Base-by-base conservation (phyloP, 257 asterid genomes). In the Ilex asprella region DNA sequence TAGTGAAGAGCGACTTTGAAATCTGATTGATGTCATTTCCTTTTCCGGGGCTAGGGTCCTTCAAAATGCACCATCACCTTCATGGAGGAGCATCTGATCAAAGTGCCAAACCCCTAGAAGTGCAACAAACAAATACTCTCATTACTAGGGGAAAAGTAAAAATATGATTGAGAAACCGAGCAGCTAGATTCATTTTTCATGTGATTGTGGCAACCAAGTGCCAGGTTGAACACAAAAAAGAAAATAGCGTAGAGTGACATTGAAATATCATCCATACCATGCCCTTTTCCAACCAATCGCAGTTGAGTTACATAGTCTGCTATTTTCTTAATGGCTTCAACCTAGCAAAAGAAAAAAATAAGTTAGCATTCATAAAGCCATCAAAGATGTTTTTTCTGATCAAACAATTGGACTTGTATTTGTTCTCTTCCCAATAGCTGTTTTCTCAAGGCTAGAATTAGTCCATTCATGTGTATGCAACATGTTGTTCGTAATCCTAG, bases 241-340 rank as follows among this genome's bases (percentile, higher is more conserved):
- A 3, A 3, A 8, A 8, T 35, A 21, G 41, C 8, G 41, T 35
- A 68, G 13, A 6, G 15, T 30, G 14, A 59, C 12, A 5, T 41
- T 12, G 31, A 61, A 39, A 30, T 14, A 3, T 0, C 46, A 46
- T 68, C 61, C 75, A 5, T 87, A 87, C 97, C 96, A 13, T 86
- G 94, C 67, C 95, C 98, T 74, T 86, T 88, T 46, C 98, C 98
- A 32, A 88, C 86, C 89, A 84, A 84, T 72, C 95, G 84, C 73
- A 91, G 55, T 57, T 91, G 96, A 69, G 94, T 73, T 39, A 88
- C 82, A 68, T 88, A 91, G 39, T 82, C 95, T 51, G 95, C 60
- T 16, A 84, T 76, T 68, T 75, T 87, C 83, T 81, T 88, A 61
- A 88, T 84, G 59, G 89, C 78, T 77, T 81, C 83, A 21, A 86